Evolutionary conservation across 192 early-diverging fungal genomes (phyloP).

Genomic region (Obelidium mucronatum): DNA sequence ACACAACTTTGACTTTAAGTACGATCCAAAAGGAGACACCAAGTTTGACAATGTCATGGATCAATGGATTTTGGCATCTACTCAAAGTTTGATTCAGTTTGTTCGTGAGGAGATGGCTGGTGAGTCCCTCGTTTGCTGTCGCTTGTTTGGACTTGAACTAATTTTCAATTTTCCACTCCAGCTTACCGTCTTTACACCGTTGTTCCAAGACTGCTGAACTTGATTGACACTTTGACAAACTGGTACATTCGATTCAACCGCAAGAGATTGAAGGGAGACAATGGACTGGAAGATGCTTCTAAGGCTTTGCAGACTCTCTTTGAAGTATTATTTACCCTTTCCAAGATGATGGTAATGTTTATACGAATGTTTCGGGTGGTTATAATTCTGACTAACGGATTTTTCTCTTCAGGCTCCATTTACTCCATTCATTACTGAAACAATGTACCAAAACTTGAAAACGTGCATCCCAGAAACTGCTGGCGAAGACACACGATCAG

Average conservation of each 20-base stretch:
- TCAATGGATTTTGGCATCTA: conserved; percentile 95
- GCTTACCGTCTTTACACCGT: conserved; percentile 98
- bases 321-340: conserved; percentile 93
- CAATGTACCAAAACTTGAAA: conserved; percentile 95
- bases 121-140: conserved; percentile 5
- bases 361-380: no score
- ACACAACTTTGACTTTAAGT: conserved; percentile 79
- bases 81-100: conserved; percentile 93
- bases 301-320: conserved; percentile 93
- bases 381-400: no score
- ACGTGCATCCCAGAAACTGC: conserved; percentile 66
- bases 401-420: conserved; percentile 75
- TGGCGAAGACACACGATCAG: conserved; percentile 76
- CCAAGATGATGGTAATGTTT: conserved; percentile 78
- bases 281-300: conserved; percentile 83
- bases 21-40: conserved; percentile 67
- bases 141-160: neutral
- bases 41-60: conserved; percentile 96
- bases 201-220: conserved; percentile 85
- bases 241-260: conserved; percentile 99
- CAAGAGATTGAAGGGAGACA: conserved; percentile 94
- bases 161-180: neutral
- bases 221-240: conserved; percentile 96
- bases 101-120: conserved; percentile 89
- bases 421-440: conserved; percentile 97